Base-by-base conservation (phyloP, 345 rosid species). In the Hevea brasiliensis region DNA sequence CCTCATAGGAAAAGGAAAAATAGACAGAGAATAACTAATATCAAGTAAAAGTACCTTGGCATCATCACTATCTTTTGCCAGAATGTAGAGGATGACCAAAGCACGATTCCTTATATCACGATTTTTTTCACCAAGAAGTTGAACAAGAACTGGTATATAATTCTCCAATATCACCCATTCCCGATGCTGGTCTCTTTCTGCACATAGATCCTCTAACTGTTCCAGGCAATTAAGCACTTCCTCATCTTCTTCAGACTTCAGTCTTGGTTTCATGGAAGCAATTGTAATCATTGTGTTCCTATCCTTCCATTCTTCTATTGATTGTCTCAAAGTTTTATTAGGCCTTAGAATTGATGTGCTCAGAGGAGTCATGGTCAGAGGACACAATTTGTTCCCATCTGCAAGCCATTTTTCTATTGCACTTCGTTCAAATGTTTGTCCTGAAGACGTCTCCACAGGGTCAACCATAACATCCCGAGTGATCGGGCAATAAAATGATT, bases 241-340 rank as follows among this genome's bases (percentile, higher is more conserved):
- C 63, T 75, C 85, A 61, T 75, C 89, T 23, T 85, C 85, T 32
- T 73, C 83, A 41, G 81, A 82, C 62, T 44, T 13, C 59, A 89
- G 89, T 77, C 81, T 85, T 69, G 85, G 74, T 76, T 81, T 87
- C 71, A 86, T 73, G 54, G 85, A 82, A 81, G 87, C 88, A 75
- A 89, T 85, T 59, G 77, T 81, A 70, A 87, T 89, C 89, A 89
- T 89, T 18, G 83, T 86, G 72, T 89, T 89, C 68, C 94, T 80
- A 60, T 89, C 91, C 79, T 85, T 87, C 94, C 94, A 89, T 77
- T 89, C 94, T 79, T 87, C 89, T 75, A 89, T 87, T 59, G 94
- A 89, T 54, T 86, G 89, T 79, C 88, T 80, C 69, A 89, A 60
- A 50, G 91, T 89, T 72, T 82, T 89, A 78, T 89, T 89, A 14